phyloP scores from a whole-genome alignment of 345 rosid species.

The Arabis hirsuta region DNA sequence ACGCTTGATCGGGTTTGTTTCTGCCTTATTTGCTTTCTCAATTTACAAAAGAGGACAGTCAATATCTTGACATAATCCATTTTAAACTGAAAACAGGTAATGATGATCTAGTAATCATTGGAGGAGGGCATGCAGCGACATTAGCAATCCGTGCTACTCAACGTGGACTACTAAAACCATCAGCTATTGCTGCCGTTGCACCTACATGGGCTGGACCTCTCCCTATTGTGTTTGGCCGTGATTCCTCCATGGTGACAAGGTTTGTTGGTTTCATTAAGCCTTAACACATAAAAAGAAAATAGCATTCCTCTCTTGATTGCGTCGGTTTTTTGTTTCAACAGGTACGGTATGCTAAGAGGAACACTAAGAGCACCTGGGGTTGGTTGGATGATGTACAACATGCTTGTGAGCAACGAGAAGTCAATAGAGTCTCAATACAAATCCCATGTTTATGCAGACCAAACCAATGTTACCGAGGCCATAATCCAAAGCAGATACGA shows the following conservation, averaged over 20 bases:
- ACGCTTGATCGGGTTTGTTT: background rate
- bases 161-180: slow-evolving; percentile 77
- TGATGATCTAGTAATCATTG: slow-evolving; percentile 68
- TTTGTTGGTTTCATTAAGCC: slow-evolving; percentile 31
- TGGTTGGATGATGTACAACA: slow-evolving; percentile 93
- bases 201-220: slow-evolving; percentile 97
- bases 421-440: slow-evolving; percentile 83
- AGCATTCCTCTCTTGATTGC: background rate
- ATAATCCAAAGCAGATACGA: slow-evolving; percentile 70
- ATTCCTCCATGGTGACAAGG: slow-evolving; percentile 85
- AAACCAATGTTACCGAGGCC: slow-evolving; percentile 71
- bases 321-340: slow-evolving; percentile 36
- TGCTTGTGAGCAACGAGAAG: slow-evolving; percentile 92
- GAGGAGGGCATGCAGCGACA: slow-evolving; percentile 94
- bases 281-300: background rate
- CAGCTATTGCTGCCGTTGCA: slow-evolving; percentile 86
- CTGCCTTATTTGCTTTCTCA: background rate
- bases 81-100: slow-evolving; percentile 48
- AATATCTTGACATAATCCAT: slow-evolving; percentile 26
- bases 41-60: background rate
- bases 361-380: slow-evolving; percentile 81
- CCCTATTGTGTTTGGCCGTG: slow-evolving; percentile 91
- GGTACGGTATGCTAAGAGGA: slow-evolving; percentile 82
- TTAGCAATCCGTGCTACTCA: slow-evolving; percentile 66
- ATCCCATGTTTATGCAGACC: slow-evolving; percentile 87